These are phyloP conservation scores for Lasiodiplodia citricola DNA, from an alignment of 2,329 filamentous ascomycete species.

Conservation along the genomic window DNA sequence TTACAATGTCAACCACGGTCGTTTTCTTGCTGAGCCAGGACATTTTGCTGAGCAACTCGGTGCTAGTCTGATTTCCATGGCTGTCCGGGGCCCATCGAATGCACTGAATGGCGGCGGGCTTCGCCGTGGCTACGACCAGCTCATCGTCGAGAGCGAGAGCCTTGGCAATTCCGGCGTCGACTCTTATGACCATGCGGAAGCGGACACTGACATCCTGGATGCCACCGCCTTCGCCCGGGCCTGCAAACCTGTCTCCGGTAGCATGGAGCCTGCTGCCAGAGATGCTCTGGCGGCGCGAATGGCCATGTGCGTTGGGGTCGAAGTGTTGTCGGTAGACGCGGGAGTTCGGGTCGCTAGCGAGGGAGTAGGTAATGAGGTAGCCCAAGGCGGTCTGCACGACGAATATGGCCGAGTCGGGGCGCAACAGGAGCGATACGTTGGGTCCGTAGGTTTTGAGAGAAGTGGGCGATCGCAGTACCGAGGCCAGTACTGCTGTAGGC, in stretches of 20 bases:
- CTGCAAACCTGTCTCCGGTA: constrained; percentile 52
- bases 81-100: constrained; percentile 92
- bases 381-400: constrained; percentile 86
- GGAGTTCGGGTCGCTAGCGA: constrained; percentile 81
- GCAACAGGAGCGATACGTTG: constrained; percentile 82
- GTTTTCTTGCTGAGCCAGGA: constrained; percentile 75
- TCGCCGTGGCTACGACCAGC: constrained; percentile 86
- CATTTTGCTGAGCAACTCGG: constrained; percentile 88
- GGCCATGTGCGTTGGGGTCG: constrained; percentile 54
- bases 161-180: constrained; percentile 91
- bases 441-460: constrained; percentile 84
- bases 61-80: constrained; percentile 82
- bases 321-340: constrained; percentile 87
- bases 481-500: constrained; percentile 87
- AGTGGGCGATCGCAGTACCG: constrained; percentile 78
- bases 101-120: constrained; percentile 93
- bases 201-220: constrained; percentile 86
- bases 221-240: constrained; percentile 80
- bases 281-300: constrained; percentile 57
- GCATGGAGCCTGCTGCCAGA: constrained; percentile 44
- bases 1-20: constrained; percentile 81
- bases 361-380: constrained; percentile 91
- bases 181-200: constrained; percentile 97
- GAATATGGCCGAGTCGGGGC: constrained; percentile 89
- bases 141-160: constrained; percentile 91